phyloP scores from a whole-genome alignment of 2,329 filamentous ascomycete genomes.

The Pezicula neosporulosa region DNA sequence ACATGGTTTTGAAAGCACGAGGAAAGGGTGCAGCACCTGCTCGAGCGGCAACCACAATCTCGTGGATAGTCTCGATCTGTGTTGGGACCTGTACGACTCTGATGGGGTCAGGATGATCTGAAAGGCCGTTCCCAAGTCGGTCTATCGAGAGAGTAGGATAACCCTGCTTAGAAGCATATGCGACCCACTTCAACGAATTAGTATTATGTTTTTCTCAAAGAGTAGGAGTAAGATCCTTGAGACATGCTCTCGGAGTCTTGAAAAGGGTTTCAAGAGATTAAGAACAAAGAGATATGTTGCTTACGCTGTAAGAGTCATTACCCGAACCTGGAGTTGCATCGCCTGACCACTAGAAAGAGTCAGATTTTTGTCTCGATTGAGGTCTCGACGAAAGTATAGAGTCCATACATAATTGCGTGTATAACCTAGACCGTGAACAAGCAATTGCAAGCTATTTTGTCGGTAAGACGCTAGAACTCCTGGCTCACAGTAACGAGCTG shows the following conservation, averaged over 20 bases:
- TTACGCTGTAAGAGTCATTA: conserved; percentile 11
- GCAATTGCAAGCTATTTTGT: conserved; percentile 16
- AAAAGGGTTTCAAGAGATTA: too few species aligned
- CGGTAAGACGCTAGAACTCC: not conserved
- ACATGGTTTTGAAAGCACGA: conserved; percentile 18
- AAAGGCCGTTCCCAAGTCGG: conserved; percentile 21
- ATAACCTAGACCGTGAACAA: conserved; percentile 22
- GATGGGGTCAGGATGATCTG: conserved; percentile 20
- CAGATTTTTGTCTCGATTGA: not conserved
- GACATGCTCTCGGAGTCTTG: too few species aligned
- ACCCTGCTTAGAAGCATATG: conserved; percentile 16
- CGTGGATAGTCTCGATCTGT: conserved; percentile 21
- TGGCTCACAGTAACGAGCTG: conserved; percentile 17
- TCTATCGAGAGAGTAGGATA: conserved; percentile 26
- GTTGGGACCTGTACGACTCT: conserved; percentile 17
- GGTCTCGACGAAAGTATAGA: not conserved
- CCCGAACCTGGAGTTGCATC: conserved; percentile 9
- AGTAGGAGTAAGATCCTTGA: too few species aligned
- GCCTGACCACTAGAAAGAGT: conserved; percentile 13
- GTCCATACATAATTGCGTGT: conserved; percentile 13
- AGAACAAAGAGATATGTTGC: too few species aligned
- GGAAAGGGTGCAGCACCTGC: conserved; percentile 8
- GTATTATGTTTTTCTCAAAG: too few species aligned
- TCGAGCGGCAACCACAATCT: conserved; percentile 15
- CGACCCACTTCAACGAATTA: conserved; percentile 9